A percentile compares a stretch with the other conserved stretches of the same genome.
Conservation (phyloP, 495 filamentous ascomycete genomes). For the Cetradonia linearis region DNA sequence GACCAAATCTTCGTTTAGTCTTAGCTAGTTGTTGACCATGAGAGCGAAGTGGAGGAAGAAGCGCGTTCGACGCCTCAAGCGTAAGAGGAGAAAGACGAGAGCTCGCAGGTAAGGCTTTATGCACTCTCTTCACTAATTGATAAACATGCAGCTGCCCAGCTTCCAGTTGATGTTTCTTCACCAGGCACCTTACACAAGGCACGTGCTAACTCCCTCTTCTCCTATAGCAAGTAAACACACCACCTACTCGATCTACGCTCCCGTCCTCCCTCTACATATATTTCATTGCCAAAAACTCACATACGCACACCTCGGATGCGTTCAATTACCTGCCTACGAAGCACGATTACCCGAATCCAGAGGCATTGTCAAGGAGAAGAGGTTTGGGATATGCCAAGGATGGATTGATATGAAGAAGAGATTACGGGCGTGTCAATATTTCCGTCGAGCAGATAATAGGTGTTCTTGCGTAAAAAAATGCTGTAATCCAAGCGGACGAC, state of each 20-base stretch:
- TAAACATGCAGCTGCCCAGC: not conserved
- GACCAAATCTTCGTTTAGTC: not conserved
- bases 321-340: slow-evolving; percentile 5
- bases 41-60: slow-evolving; percentile 99
- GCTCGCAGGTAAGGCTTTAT: slow-evolving; percentile 64
- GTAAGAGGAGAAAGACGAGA: slow-evolving; percentile 98
- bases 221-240: slow-evolving; percentile 27
- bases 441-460: slow-evolving; percentile 11
- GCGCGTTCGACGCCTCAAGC: slow-evolving; percentile 93
- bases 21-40: slow-evolving; percentile 54
- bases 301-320: not conserved
- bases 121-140: not conserved
- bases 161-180: not conserved
- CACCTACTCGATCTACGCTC: slow-evolving; percentile 22
- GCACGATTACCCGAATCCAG: slow-evolving; percentile 3
- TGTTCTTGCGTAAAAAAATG: slow-evolving; percentile 15
- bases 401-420: slow-evolving; percentile 2
- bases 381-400: slow-evolving; percentile 8
- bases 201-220: slow-evolving; percentile 7
- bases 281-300: not conserved
- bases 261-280: slow-evolving; percentile 1
- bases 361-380: slow-evolving; percentile 8
- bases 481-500: slow-evolving; percentile 4
- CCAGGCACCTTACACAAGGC: not conserved
- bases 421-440: slow-evolving; percentile 13